These are phyloP conservation scores for thale cress (Arabidopsis thaliana) DNA, from an alignment of 345 rosid species.

Conservation along the genomic window DNA sequence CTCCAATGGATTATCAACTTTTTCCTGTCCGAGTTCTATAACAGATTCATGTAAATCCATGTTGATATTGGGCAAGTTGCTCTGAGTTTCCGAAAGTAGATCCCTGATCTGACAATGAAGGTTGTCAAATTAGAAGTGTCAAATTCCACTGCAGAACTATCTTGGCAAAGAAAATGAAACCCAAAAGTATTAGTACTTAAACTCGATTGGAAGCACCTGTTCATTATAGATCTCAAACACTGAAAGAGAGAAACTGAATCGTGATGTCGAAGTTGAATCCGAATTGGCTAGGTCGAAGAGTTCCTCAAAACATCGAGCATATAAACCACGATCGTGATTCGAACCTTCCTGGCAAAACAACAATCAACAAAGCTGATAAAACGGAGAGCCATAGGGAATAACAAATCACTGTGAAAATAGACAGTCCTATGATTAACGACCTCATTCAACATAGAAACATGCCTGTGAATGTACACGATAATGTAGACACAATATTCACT, in stretches of 20 bases:
- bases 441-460: neutral
- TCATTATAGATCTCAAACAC: constrained; percentile 90
- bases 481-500: constrained; percentile 5
- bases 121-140: constrained; percentile 35
- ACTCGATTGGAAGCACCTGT: constrained; percentile 59
- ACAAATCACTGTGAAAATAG: constrained; percentile 8
- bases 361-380: constrained; percentile 37
- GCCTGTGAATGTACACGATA: neutral
- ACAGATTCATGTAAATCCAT: constrained; percentile 60
- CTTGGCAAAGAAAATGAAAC: constrained; percentile 27
- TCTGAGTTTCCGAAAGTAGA: constrained; percentile 63
- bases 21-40: constrained; percentile 69
- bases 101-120: constrained; percentile 68
- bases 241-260: constrained; percentile 72
- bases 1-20: constrained; percentile 81
- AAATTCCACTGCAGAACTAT: constrained; percentile 18
- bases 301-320: constrained; percentile 97
- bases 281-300: constrained; percentile 89
- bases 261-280: constrained; percentile 81
- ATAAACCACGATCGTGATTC: constrained; percentile 91
- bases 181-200: constrained; percentile 23
- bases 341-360: constrained; percentile 80
- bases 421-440: neutral
- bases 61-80: constrained; percentile 59
- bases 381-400: constrained; percentile 14